Evolutionary conservation across 495 filamentous ascomycete species (phyloP).

Genomic region (Penicillium riverlandense): DNA sequence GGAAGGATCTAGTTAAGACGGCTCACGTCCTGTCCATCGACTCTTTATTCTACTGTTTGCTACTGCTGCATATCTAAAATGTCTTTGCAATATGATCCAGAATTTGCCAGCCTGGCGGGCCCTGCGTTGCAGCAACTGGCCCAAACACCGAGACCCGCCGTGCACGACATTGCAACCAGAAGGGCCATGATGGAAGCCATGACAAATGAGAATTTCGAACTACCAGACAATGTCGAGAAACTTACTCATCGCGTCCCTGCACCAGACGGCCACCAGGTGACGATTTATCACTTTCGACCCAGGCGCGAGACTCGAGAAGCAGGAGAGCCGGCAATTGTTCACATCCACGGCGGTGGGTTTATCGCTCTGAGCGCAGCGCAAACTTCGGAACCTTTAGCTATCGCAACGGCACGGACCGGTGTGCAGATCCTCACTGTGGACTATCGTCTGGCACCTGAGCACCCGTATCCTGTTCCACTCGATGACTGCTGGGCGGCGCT

Average conservation of each 20-base stretch:
- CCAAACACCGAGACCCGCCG: background rate
- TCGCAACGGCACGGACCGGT: constrained; percentile 1
- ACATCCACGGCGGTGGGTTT: constrained; percentile 9
- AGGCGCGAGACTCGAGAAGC: background rate
- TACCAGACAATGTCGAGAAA: constrained; percentile 10
- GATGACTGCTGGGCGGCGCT: constrained; percentile 36
- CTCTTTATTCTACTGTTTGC: too few relatives aligned
- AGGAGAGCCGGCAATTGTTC: constrained; percentile 6
- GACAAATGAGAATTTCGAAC: background rate
- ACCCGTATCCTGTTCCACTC: constrained; percentile 24
- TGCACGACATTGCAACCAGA: constrained; percentile 5
- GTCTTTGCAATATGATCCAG: constrained; percentile 7
- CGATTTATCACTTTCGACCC: constrained; percentile 7
- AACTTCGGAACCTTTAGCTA: background rate
- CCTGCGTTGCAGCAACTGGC: constrained; percentile 3
- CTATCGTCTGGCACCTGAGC: constrained; percentile 27
- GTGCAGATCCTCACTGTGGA: constrained; percentile 19
- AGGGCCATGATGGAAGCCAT: constrained; percentile 2
- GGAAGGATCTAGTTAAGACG: too few relatives aligned
- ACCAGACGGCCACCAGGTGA: constrained; percentile 1
- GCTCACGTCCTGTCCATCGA: too few relatives aligned
- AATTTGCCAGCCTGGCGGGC: constrained; percentile 6
- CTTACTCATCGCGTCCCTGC: constrained; percentile 1
- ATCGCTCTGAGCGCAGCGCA: constrained; percentile 4
- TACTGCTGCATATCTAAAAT: background rate